Conservation (phyloP, 2,329 filamentous ascomycete genomes). For the Phialophora chinensis region DNA sequence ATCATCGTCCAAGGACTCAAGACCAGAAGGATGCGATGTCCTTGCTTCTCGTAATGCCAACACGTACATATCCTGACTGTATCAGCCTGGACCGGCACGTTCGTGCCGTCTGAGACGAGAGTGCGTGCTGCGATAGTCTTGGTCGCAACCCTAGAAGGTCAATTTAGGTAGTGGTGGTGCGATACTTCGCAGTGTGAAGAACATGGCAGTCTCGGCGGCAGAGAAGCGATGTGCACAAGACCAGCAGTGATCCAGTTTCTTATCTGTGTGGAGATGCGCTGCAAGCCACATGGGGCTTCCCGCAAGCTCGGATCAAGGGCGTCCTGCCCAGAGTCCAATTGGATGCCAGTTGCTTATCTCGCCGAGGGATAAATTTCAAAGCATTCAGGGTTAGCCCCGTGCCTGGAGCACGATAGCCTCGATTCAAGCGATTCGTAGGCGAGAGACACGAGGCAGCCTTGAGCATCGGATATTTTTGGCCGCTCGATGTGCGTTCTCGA, state of each 20-base stretch:
- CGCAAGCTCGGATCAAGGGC: not conserved
- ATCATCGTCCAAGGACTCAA: not conserved
- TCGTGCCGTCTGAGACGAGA: not conserved
- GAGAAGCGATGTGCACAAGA: not conserved
- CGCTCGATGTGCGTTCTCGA: not conserved
- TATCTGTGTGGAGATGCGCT: slow-evolving; percentile 19
- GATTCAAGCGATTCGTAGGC: slow-evolving; percentile 15
- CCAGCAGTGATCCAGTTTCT: slow-evolving; percentile 2
- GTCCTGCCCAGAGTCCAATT: slow-evolving; percentile 2
- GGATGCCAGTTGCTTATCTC: slow-evolving; percentile 16
- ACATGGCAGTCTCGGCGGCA: slow-evolving; percentile 2
- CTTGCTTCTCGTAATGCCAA: slow-evolving; percentile 13
- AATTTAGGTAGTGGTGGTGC: not conserved
- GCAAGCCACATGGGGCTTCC: not conserved
- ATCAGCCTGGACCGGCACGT: not conserved
- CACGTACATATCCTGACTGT: not conserved
- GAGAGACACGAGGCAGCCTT: slow-evolving; percentile 22
- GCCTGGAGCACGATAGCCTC: slow-evolving; percentile 4
- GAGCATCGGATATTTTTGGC: not conserved
- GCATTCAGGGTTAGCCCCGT: not conserved
- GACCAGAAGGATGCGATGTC: not conserved
- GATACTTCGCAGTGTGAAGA: not conserved
- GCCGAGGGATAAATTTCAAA: slow-evolving; percentile 10
- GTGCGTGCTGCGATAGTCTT: not conserved
- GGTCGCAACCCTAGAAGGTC: not conserved